A percentile compares a stretch with the other conserved stretches of the same genome.
Conservation (phyloP, 1,284 basidiomycete species). For the Melampsora americana region DNA sequence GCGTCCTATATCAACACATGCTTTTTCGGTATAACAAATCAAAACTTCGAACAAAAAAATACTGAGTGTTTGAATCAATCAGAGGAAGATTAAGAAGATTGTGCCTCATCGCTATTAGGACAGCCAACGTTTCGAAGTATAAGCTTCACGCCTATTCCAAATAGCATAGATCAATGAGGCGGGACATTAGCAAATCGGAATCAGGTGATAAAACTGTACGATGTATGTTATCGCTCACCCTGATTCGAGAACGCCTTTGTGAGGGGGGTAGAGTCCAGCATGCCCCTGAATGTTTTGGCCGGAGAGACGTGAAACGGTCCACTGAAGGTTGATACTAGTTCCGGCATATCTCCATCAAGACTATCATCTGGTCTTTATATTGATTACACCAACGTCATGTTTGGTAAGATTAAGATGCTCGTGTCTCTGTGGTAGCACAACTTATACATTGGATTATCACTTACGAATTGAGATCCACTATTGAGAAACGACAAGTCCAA, state of each 20-base stretch:
- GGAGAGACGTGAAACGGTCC: constrained; percentile 5
- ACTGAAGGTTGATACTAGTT: neutral
- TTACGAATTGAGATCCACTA: constrained; percentile 2
- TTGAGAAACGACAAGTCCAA: constrained; percentile 5
- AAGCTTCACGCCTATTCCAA: neutral
- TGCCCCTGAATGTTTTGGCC: neutral
- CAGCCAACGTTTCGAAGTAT: neutral
- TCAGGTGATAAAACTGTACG: too few relatives aligned
- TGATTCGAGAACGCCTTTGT: constrained; percentile 9
- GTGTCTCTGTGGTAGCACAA: too few relatives aligned
- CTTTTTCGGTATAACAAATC: too few relatives aligned
- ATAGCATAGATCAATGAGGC: neutral
- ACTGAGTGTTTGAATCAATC: neutral
- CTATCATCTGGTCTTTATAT: neutral
- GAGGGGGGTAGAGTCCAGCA: neutral
- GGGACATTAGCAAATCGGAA: neutral
- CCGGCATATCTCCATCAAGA: constrained; percentile 7
- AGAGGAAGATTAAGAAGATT: neutral
- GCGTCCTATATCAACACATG: too few relatives aligned
- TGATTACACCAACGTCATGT: neutral
- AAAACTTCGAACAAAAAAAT: neutral
- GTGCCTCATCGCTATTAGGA: constrained; percentile 4
- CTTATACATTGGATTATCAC: neutral
- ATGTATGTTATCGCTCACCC: neutral
- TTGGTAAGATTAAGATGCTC: neutral